A percentile compares a stretch with the other conserved stretches of the same genome.
Evolutionary conservation across 768 basidiomycete genomes (phyloP).

Genomic region (Leccinum imitatum): DNA sequence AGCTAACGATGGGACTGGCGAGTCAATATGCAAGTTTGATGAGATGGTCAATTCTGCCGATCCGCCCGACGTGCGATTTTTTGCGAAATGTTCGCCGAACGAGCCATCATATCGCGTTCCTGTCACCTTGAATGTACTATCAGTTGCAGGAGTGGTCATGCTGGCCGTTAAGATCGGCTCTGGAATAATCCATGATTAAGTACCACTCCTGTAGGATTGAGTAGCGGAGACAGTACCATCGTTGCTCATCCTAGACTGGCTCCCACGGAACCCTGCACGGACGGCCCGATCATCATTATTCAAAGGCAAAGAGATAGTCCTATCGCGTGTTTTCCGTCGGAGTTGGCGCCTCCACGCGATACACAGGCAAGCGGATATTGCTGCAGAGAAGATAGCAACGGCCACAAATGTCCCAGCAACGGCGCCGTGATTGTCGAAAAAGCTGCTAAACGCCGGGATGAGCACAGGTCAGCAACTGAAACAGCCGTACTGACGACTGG

Average conservation of each 20-base stretch:
- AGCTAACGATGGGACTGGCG: constrained; percentile 28
- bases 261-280: constrained; percentile 37
- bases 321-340: constrained; percentile 36
- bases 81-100: constrained; percentile 5
- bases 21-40: constrained; percentile 16
- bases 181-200: background rate
- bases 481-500: constrained; percentile 26
- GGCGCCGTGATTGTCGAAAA: constrained; percentile 66
- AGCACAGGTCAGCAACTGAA: background rate
- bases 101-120: background rate
- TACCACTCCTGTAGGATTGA: constrained; percentile 4
- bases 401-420: constrained; percentile 75
- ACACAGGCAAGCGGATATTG: constrained; percentile 44
- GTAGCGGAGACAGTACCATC: constrained; percentile 9
- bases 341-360: constrained; percentile 37
- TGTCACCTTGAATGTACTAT: background rate
- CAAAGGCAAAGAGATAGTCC: constrained; percentile 35
- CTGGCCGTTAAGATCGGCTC: background rate
- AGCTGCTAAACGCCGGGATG: constrained; percentile 36
- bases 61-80: constrained; percentile 11
- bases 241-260: constrained; percentile 25
- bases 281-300: constrained; percentile 15
- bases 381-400: constrained; percentile 55
- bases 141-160: background rate
- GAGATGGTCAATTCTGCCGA: constrained; percentile 24